These are phyloP conservation scores for Candida germanica DNA, from an alignment of 805 yeast genomes.

Conservation along the genomic window DNA sequence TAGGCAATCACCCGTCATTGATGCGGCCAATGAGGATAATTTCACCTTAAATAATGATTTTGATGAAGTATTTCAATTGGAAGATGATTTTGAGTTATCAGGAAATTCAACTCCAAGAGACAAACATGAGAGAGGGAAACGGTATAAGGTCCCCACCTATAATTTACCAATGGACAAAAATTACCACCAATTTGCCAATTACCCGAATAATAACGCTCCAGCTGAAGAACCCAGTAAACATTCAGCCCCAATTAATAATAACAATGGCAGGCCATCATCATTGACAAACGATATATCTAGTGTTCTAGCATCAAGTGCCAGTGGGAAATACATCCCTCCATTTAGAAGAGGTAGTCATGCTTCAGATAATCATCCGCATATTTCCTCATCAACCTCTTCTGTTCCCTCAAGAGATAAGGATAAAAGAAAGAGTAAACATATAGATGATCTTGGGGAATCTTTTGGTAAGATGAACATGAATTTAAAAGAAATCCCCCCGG, in stretches of 20 bases:
- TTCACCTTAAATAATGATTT: conserved; percentile 24
- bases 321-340: conserved; percentile 73
- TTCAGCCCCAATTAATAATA: background rate
- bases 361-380: background rate
- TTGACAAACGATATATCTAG: conserved; percentile 10
- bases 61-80: conserved; percentile 42
- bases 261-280: conserved; percentile 12
- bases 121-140: background rate
- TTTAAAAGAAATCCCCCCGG: conserved; percentile 3
- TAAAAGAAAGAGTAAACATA: conserved; percentile 2
- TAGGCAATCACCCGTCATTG: conserved; percentile 30
- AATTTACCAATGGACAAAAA: conserved; percentile 8
- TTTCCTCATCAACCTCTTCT: background rate
- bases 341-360: conserved; percentile 52
- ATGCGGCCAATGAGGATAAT: conserved; percentile 34
- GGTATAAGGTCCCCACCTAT: conserved; percentile 8
- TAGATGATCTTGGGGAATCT: conserved; percentile 1
- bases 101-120: background rate
- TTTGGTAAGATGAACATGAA: conserved; percentile 4
- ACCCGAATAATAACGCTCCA: conserved; percentile 1
- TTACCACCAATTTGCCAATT: conserved; percentile 7
- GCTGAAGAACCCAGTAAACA: background rate
- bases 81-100: conserved; percentile 32
- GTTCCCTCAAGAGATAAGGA: conserved; percentile 2
- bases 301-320: conserved; percentile 14